A percentile compares a stretch with the other conserved stretches of the same genome.
phyloP scores from a whole-genome alignment of 176 grass and related monocot genomes.

The Triticum timopheevii region DNA sequence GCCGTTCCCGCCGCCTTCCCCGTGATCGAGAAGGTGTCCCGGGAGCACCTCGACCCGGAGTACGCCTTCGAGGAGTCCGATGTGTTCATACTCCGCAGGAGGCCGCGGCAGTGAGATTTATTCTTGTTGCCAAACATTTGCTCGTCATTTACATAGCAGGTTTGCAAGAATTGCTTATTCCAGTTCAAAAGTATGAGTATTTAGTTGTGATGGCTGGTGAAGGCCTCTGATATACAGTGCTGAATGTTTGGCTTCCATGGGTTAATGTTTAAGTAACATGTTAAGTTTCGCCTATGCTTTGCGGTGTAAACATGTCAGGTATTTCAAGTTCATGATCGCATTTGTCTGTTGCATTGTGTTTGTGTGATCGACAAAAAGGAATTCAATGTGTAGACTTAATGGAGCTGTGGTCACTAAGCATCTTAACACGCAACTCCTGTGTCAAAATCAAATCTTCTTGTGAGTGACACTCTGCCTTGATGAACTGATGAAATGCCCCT shows the following conservation, averaged over 20 bases:
- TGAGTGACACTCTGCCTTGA: background rate
- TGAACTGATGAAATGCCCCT: background rate
- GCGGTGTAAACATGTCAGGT: background rate
- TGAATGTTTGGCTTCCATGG: background rate
- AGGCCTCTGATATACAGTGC: background rate
- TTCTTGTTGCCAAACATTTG: background rate
- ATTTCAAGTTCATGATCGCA: constrained; percentile 2
- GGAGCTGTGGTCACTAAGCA: background rate
- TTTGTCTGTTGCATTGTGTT: background rate
- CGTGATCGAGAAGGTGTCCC: constrained; percentile 71
- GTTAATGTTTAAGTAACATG: background rate
- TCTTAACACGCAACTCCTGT: background rate
- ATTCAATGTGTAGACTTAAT: background rate
- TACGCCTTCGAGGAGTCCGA: constrained; percentile 82
- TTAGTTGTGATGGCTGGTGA: background rate
- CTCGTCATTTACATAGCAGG: background rate
- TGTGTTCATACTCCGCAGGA: constrained; percentile 72
- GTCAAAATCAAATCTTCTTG: background rate
- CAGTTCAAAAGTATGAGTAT: background rate
- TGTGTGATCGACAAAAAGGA: background rate
- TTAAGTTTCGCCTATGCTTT: background rate
- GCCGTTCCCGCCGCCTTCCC: constrained; percentile 53
- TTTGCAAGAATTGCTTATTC: constrained; percentile 21
- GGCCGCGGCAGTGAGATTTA: constrained; percentile 33
- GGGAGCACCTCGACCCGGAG: constrained; percentile 76